These are phyloP conservation scores for Penicillium ochrochloron DNA, from an alignment of 495 filamentous ascomycete genomes.

Conservation along the genomic window DNA sequence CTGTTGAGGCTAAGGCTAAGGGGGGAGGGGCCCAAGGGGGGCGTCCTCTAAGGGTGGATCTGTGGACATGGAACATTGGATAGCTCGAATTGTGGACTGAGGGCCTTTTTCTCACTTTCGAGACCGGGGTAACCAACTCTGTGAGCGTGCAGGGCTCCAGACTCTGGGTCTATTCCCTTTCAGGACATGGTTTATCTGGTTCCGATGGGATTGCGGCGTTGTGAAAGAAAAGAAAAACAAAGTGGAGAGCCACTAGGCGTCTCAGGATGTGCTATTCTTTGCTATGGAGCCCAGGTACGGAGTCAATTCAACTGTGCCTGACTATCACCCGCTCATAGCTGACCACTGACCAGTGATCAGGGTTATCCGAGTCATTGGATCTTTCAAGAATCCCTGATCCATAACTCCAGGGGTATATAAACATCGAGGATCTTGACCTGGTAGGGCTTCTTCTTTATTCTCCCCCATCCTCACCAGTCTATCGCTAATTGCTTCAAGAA, in stretches of 20 bases:
- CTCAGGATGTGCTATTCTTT: slow-evolving; percentile 9
- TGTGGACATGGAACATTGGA: slow-evolving; percentile 9
- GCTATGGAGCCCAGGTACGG: slow-evolving; percentile 2
- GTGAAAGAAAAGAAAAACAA: slow-evolving; percentile 2
- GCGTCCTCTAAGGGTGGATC: neutral
- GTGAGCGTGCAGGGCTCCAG: slow-evolving; percentile 1
- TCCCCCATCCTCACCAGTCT: slow-evolving; percentile 38
- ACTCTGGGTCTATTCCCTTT: slow-evolving; percentile 1
- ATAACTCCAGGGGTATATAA: slow-evolving; percentile 49
- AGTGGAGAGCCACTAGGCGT: slow-evolving; percentile 15
- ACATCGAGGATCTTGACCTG: slow-evolving; percentile 35
- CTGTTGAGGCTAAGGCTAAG: slow-evolving; percentile 22
- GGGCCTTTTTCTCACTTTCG: slow-evolving; percentile 8
- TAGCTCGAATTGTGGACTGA: slow-evolving; percentile 33
- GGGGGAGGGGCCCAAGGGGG: neutral
- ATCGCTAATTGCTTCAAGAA: slow-evolving; percentile 40
- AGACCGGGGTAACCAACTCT: slow-evolving; percentile 30
- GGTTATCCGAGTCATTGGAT: neutral
- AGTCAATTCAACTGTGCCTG: neutral
- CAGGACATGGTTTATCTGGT: slow-evolving; percentile 1
- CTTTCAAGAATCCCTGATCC: neutral
- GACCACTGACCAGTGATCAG: neutral
- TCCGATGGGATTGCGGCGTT: neutral
- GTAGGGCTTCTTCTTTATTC: slow-evolving; percentile 23
- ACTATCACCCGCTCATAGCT: neutral